Evolutionary conservation across 2,329 filamentous ascomycete genomes (phyloP).

Genomic region (Capronia epimyces): DNA sequence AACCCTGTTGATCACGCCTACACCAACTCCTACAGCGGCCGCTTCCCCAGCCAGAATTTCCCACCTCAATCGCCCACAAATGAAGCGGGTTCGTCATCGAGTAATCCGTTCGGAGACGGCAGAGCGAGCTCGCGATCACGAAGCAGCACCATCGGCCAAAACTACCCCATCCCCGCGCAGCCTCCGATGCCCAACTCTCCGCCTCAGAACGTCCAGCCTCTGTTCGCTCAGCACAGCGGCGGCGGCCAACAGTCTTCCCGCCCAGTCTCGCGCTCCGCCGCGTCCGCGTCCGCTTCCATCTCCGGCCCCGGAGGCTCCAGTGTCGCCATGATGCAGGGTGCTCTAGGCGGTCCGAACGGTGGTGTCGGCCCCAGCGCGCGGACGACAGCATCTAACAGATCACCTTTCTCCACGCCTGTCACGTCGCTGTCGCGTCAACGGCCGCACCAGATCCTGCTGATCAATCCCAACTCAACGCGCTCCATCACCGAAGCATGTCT

Average conservation of each 20-base stretch:
- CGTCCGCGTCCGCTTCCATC: not conserved
- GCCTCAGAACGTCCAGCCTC: constrained; percentile 21
- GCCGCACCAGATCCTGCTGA: constrained; percentile 39
- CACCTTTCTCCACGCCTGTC: constrained; percentile 27
- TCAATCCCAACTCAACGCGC: constrained; percentile 46
- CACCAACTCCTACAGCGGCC: too few species aligned
- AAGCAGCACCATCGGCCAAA: constrained; percentile 27
- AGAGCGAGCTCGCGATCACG: constrained; percentile 18
- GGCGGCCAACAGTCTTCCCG: constrained; percentile 14
- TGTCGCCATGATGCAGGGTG: constrained; percentile 7
- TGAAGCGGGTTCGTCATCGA: constrained; percentile 10
- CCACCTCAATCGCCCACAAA: constrained; percentile 20
- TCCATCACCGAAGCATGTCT: constrained; percentile 48
- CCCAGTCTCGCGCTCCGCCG: constrained; percentile 20
- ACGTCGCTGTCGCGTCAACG: constrained; percentile 24
- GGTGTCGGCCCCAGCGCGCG: constrained; percentile 15
- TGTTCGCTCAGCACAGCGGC: constrained; percentile 26
- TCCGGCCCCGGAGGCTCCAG: not conserved
- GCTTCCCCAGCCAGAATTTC: constrained; percentile 24
- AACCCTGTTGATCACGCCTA: not conserved
- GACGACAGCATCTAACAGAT: constrained; percentile 16
- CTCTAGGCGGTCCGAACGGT: not conserved
- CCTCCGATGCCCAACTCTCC: constrained; percentile 23
- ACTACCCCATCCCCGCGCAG: constrained; percentile 20
- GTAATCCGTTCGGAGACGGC: constrained; percentile 16